Conservation (phyloP, 169 alveolate genomes). For the Plasmodium coatneyi region DNA sequence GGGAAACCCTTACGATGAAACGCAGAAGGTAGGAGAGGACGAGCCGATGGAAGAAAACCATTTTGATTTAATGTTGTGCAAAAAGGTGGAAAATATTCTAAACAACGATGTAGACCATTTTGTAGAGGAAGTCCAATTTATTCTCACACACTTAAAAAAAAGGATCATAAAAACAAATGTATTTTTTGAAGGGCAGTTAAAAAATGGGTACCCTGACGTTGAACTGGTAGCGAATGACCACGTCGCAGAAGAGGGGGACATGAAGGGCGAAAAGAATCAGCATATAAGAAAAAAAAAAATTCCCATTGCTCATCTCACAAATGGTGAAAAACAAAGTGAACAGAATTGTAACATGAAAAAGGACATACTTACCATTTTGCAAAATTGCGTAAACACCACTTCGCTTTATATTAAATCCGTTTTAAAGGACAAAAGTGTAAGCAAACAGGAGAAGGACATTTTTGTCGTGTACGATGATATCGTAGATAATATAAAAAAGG, state of each 20-base stretch:
- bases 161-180: slow-evolving; percentile 52
- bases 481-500: slow-evolving; percentile 51
- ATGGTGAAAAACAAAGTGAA: not conserved
- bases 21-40: not conserved
- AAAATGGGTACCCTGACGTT: slow-evolving; percentile 11
- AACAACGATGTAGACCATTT: slow-evolving; percentile 56
- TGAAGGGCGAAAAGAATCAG: not conserved
- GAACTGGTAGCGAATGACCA: not conserved
- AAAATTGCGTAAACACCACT: slow-evolving; percentile 61
- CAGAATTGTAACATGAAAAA: not conserved
- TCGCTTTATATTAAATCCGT: slow-evolving; percentile 52
- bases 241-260: not conserved
- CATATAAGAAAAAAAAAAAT: not conserved
- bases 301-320: not conserved
- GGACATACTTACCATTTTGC: slow-evolving; percentile 52
- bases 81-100: slow-evolving; percentile 23
- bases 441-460: slow-evolving; percentile 34
- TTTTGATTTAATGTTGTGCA: slow-evolving; percentile 31
- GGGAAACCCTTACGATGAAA: not conserved
- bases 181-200: slow-evolving; percentile 26
- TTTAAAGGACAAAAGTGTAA: slow-evolving; percentile 22
- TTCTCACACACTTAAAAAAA: slow-evolving; percentile 48
- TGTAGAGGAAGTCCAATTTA: slow-evolving; percentile 41
- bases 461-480: slow-evolving; percentile 37
- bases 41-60: not conserved